A percentile compares a stretch with the other conserved stretches of the same genome.
Evolutionary conservation across 352 stramenopile species (phyloP).

Genomic region (Phytophthora rubi): DNA sequence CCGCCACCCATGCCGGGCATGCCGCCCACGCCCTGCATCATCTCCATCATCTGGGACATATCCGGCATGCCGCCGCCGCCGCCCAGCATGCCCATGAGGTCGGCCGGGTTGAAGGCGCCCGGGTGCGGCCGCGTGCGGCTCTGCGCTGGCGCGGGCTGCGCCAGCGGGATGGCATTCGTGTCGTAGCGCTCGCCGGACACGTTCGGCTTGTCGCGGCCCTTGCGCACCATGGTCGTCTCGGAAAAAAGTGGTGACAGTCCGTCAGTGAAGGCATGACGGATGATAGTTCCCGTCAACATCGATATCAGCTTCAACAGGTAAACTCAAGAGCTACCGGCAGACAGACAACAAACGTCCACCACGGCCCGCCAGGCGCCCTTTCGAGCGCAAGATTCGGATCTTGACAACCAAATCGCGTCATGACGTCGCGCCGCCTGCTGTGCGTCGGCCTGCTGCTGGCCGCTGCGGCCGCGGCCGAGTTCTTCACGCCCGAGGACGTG

Average conservation of each 20-base stretch:
- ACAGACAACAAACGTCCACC: too few species aligned
- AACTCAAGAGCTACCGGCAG: too few species aligned
- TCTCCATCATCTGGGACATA: conserved; percentile 70
- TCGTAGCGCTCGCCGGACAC: conserved; percentile 86
- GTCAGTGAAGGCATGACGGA: too few species aligned
- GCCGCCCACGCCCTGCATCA: conserved; percentile 56
- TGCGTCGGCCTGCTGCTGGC: conserved; percentile 8
- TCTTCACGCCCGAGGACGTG: too few species aligned
- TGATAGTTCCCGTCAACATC: too few species aligned
- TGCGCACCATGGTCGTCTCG: conserved; percentile 50
- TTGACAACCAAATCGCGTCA: too few species aligned
- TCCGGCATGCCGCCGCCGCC: conserved; percentile 57
- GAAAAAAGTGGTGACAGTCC: neutral
- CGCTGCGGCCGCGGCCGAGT: too few species aligned
- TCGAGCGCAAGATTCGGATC: too few species aligned
- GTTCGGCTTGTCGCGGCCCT: conserved; percentile 76
- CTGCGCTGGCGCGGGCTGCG: conserved; percentile 16
- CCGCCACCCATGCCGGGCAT: too few species aligned
- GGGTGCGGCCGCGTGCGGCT: conserved; percentile 45
- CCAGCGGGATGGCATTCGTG: conserved; percentile 71
- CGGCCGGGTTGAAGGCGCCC: conserved; percentile 45
- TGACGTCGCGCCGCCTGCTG: too few species aligned
- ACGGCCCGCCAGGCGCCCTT: too few species aligned
- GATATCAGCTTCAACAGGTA: too few species aligned
- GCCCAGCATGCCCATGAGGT: conserved; percentile 68